A percentile compares a stretch with the other conserved stretches of the same genome.
These are phyloP conservation scores for Penicillium canescens DNA, from an alignment of 495 filamentous ascomycete species.

Conservation along the genomic window DNA sequence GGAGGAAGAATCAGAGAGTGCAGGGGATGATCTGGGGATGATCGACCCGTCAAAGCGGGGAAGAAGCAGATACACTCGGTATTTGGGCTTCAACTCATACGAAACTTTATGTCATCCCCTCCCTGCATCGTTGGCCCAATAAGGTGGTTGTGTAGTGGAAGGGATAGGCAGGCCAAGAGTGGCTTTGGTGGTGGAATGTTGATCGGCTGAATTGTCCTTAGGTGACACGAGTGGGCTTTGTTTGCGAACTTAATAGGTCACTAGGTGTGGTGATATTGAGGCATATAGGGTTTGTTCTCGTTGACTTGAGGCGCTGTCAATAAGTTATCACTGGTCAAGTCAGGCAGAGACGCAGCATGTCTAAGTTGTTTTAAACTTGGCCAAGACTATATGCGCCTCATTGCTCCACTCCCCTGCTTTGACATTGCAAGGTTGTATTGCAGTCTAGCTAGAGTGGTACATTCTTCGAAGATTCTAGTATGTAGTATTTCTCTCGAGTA, in stretches of 20 bases:
- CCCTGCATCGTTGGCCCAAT: slow-evolving; percentile 15
- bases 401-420: slow-evolving; percentile 8
- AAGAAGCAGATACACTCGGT: not conserved
- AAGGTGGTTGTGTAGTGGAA: slow-evolving; percentile 6
- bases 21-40: slow-evolving; percentile 6
- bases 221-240: not conserved
- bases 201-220: slow-evolving; percentile 24
- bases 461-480: slow-evolving; percentile 10
- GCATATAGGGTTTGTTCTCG: too few relatives aligned
- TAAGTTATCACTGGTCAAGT: too few relatives aligned
- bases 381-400: slow-evolving; percentile 5
- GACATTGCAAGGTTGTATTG: slow-evolving; percentile 9
- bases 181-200: slow-evolving; percentile 16
- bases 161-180: slow-evolving; percentile 17
- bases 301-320: not conserved
- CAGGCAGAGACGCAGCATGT: too few relatives aligned
- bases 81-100: not conserved
- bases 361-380: not conserved
- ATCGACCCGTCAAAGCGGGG: slow-evolving; percentile 28
- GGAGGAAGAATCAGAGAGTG: not conserved
- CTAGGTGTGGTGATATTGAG: not conserved
- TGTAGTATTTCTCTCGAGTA: not conserved
- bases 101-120: not conserved
- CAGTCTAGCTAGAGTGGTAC: not conserved
- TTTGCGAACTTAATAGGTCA: not conserved